Percentiles rank a stretch among this genome's conserved stretches.
These are phyloP conservation scores for Amphicarpaea edgeworthii DNA, from an alignment of 306 rosid species.

Conservation along the genomic window DNA sequence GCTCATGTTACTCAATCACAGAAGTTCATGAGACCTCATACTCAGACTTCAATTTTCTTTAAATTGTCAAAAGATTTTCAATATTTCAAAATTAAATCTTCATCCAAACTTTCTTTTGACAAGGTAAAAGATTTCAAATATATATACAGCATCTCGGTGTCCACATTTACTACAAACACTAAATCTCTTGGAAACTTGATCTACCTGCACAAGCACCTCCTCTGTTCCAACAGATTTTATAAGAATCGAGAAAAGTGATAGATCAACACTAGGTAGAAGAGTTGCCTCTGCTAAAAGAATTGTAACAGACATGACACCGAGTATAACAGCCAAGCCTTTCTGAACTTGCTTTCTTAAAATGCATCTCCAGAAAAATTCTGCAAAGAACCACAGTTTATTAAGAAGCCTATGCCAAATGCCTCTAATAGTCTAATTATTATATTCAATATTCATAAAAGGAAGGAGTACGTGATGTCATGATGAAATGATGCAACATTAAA, in stretches of 20 bases:
- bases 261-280: conserved; percentile 81
- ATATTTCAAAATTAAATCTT: conserved; percentile 26
- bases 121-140: conserved; percentile 23
- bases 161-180: conserved; percentile 30
- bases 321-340: conserved; percentile 79
- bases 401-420: conserved; percentile 35
- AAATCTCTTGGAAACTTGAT: conserved; percentile 33
- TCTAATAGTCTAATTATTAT: conserved; percentile 19
- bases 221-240: conserved; percentile 75
- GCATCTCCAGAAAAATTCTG: conserved; percentile 97
- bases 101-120: conserved; percentile 28
- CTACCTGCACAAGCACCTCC: conserved; percentile 97
- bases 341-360: conserved; percentile 79
- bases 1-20: conserved; percentile 8
- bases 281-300: conserved; percentile 98
- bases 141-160: neutral
- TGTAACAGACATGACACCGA: conserved; percentile 87
- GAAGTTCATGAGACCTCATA: conserved; percentile 19
- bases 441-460: conserved; percentile 6
- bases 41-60: conserved; percentile 16
- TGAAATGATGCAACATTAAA: conserved; percentile 6
- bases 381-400: conserved; percentile 45
- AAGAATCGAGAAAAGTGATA: conserved; percentile 93
- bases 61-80: conserved; percentile 25
- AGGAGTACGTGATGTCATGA: conserved; percentile 6